These are phyloP conservation scores for Pestalotiopsis sp. DNA, from an alignment of 2,329 filamentous ascomycete species.

Conservation along the genomic window DNA sequence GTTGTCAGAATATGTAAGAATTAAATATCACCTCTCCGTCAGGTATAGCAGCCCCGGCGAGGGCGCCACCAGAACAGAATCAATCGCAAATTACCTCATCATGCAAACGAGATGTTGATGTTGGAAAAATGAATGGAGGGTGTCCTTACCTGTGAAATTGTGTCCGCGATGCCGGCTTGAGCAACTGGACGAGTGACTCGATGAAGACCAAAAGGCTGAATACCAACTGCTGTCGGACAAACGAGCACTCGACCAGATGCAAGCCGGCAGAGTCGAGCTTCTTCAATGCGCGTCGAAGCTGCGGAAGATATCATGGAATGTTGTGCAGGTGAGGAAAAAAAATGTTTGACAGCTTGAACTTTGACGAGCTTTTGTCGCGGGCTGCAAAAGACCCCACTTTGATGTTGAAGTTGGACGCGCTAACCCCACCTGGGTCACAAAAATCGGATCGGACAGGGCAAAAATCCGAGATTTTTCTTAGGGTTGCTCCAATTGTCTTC, in stretches of 20 bases:
- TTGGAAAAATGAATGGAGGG: conserved; percentile 10
- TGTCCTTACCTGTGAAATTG: conserved; percentile 9
- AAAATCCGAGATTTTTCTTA: conserved; percentile 20
- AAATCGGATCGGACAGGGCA: conserved; percentile 1
- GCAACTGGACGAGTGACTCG: neutral
- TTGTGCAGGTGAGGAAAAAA: neutral
- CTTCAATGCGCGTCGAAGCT: neutral
- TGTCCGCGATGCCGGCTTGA: neutral
- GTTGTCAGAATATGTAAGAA: conserved; percentile 99
- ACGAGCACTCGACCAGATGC: neutral
- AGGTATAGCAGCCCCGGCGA: conserved; percentile 88
- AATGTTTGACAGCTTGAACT: neutral
- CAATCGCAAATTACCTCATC: conserved; percentile 99
- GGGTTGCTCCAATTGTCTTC: conserved; percentile 18
- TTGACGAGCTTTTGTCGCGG: neutral
- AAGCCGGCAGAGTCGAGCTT: neutral
- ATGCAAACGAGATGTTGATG: conserved; percentile 42
- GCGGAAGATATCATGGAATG: neutral
- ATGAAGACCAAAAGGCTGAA: neutral
- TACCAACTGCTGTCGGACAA: neutral
- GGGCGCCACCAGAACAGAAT: conserved; percentile 79
- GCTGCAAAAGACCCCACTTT: neutral
- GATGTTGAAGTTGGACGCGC: neutral
- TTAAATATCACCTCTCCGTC: conserved; percentile 80
- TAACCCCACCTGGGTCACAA: neutral